These are phyloP conservation scores for Nothomitra cinnamomea DNA, from an alignment of 2,329 filamentous ascomycete genomes.

Conservation along the genomic window DNA sequence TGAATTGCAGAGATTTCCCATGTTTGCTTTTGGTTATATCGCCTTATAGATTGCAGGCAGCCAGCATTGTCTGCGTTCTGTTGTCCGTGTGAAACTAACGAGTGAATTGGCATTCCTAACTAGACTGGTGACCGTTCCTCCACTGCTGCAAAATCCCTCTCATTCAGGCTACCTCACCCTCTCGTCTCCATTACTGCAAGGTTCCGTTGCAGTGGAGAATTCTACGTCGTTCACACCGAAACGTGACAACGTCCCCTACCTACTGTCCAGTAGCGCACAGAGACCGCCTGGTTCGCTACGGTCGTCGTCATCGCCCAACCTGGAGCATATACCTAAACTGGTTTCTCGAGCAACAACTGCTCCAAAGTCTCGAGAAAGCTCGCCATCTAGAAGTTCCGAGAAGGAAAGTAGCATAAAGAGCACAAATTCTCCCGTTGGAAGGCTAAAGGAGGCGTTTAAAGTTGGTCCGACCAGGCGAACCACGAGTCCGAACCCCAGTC, in stretches of 20 bases:
- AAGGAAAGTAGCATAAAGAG: background rate
- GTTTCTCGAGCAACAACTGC: background rate
- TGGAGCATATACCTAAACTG: background rate
- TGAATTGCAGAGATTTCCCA: no score
- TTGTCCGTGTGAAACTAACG: constrained; percentile 13
- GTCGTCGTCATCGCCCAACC: constrained; percentile 1
- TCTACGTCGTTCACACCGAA: background rate
- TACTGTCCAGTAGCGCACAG: background rate
- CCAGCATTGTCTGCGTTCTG: no score
- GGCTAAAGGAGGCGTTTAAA: background rate
- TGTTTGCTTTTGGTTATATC: no score
- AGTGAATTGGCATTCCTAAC: background rate
- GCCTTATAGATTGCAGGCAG: no score
- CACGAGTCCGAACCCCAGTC: constrained; percentile 2
- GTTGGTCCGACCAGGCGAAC: background rate
- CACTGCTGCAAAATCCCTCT: constrained; percentile 30
- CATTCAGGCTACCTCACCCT: constrained; percentile 31
- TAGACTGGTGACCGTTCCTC: constrained; percentile 11
- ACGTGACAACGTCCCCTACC: background rate
- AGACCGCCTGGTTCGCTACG: background rate
- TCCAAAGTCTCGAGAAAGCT: background rate
- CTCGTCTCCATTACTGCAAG: constrained; percentile 23
- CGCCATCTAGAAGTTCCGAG: background rate
- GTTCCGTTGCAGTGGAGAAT: background rate
- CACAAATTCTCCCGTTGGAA: background rate